Evolutionary conservation across 148 eudicot genomes (phyloP).

Genomic region (Fallopia convolvulus): DNA sequence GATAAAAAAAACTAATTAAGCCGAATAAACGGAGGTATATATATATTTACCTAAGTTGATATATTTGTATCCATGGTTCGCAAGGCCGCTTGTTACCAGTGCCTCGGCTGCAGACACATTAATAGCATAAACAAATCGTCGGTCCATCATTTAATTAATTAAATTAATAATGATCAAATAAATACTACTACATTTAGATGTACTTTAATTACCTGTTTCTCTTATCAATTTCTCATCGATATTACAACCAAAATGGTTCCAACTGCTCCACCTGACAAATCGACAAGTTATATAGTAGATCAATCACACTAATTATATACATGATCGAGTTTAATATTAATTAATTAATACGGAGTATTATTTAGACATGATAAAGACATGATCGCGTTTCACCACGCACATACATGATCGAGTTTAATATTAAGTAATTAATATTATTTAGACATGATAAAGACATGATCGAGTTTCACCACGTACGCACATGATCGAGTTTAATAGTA

Average conservation of each 20-base stretch:
- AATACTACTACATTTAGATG: background rate
- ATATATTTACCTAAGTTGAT: conserved; percentile 11
- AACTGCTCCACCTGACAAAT: conserved; percentile 14
- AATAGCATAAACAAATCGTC: background rate
- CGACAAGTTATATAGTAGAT: background rate
- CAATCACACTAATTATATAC: no score
- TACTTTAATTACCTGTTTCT: conserved; percentile 13
- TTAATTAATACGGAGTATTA: no score
- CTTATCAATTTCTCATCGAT: conserved; percentile 8
- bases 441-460: no score
- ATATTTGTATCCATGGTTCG: conserved; percentile 7
- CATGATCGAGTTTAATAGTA: no score
- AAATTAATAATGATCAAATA: background rate
- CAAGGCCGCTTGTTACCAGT: conserved; percentile 14
- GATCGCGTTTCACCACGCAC: no score
- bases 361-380: no score
- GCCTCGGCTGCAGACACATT: conserved; percentile 14
- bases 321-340: no score
- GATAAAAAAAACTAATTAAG: background rate
- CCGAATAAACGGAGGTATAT: no score
- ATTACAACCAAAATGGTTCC: conserved; percentile 16
- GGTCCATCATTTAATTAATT: background rate
- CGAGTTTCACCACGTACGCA: no score
- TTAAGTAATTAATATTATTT: no score
- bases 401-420: no score